Evolutionary conservation across 495 filamentous ascomycete genomes (phyloP).

Genomic region (Bryoglossum gracile): DNA sequence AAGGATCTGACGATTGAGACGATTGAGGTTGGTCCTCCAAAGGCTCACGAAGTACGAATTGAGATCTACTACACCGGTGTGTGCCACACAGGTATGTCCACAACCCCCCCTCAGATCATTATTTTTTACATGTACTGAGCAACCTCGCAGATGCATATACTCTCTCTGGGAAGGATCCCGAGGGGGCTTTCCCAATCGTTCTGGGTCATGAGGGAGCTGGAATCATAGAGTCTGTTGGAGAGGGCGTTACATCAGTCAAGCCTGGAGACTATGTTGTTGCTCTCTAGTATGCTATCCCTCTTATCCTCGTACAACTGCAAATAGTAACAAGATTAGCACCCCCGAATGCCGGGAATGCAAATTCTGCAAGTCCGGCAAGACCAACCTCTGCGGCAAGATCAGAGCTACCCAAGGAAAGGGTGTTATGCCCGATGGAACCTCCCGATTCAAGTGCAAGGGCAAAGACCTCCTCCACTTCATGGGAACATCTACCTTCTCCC

Average conservation of each 20-base stretch:
- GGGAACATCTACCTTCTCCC: conserved; percentile 96
- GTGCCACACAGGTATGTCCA: conserved; percentile 80
- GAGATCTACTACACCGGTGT: conserved; percentile 95
- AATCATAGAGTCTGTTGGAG: conserved; percentile 92
- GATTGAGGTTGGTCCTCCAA: conserved; percentile 86
- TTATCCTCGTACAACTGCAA: not conserved
- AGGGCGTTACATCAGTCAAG: conserved; percentile 91
- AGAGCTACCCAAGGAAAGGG: conserved; percentile 91
- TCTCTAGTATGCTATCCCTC: conserved; percentile 63
- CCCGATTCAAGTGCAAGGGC: conserved; percentile 89
- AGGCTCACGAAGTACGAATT: conserved; percentile 92
- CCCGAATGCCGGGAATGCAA: conserved; percentile 97
- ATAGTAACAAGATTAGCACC: conserved; percentile 50
- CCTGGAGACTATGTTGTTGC: conserved; percentile 89
- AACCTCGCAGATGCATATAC: conserved; percentile 80
- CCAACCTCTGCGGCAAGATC: conserved; percentile 99
- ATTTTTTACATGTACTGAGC: conserved; percentile 1
- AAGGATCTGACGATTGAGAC: conserved; percentile 84
- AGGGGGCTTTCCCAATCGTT: conserved; percentile 95
- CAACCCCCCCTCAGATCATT: not conserved
- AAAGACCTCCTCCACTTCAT: conserved; percentile 97
- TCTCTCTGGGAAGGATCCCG: conserved; percentile 93
- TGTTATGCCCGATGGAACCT: conserved; percentile 97
- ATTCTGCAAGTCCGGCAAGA: conserved; percentile 99
- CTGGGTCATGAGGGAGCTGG: conserved; percentile 96